Base-by-base conservation (phyloP, 2,329 filamentous ascomycete genomes). In the Trichoderma semiorbis region DNA sequence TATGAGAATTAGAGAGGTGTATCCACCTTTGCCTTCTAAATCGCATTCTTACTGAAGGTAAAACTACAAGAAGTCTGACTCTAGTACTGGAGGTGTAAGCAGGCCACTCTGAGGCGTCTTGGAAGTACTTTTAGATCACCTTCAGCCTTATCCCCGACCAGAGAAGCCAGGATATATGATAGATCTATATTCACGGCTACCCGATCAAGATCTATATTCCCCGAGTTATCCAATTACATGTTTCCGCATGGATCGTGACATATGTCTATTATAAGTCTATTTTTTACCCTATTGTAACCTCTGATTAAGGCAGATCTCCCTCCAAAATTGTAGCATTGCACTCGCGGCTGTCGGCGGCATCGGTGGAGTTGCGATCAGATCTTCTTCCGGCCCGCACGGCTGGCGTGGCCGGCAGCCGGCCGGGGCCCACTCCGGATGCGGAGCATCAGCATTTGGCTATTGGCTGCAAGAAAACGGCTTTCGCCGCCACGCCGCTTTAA, bases 301-400 rank as follows among this genome's bases (percentile, higher is more conserved):
- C 39, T 36, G 21, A 7, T 26, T n/a, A 14, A 26, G 21, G 28
- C 47, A 66, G 63, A 53, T 36, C 6, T 62, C 36, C 21, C 39
- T 62, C 1, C 28, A 34, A 69, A 39, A 36, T 7, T 1, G 2
- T 39, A 53, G 36, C 2, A 21, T 47, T 21, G n/a, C 14, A 16
- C 55, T 21, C 10, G 30, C 76, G 76, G 76, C 63, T 77, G 74
- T 77, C 76, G 77, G 77, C 73, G 75, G 76, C 72, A 75, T 77
- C 75, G 76, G 73, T 72, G 75, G 57, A 36, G 16, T 62, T 57
- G 36, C 39, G 58, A 30, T 50, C 32, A 62, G 32, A 57, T 62
- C 61, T 34, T 24, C 50, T 61, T 28, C 63, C 69, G 71, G 72
- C 69, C 71, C 70, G 63, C 60, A 53, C 24, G 50, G 50, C 55